Evolutionary conservation across 2,329 filamentous ascomycete genomes (phyloP), one percentile per base, ranked within the genome.

Genomic region (Sarocladium strictum): DNA sequence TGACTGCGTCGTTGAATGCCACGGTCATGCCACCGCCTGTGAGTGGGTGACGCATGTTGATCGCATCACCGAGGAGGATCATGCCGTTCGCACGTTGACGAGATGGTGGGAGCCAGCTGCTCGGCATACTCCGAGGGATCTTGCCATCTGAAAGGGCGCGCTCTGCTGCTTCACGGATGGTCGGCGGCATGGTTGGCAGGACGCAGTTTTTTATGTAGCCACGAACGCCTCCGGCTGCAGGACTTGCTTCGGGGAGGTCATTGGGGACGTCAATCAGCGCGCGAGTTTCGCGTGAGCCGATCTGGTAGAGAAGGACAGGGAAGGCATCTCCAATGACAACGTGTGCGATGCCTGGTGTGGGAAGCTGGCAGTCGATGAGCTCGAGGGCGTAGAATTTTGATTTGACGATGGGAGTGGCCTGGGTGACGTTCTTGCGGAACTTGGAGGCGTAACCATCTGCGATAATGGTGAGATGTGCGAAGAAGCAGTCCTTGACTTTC

Each of bases 11-110:
- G 72, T 93, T 96, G 70, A 99, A 88, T 1, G 90, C 94, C 1
- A 97, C 94, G 0, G 93, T 97, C 94, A 99, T 99, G 63, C 94
- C 94, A 60, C 94, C 94, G 53, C 94, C 94, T 0, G 94, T 99
- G 12, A 99, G 79, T 1, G 94, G 94, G 72, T 99, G 94, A n/a
- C 94, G 89, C 94, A 99, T 99, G 76, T 99, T 99, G 79, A 96
- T 86, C 14, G 94, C 93, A 68, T 99, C 94, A 56, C 94, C 94
- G 9, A 97, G 79, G 33, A 99, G 76, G 50, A 96, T 78, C 57
- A 96, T 80, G 65, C 89, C 87, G 45, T 70, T 71, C 43, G 65
- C 57, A 3, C 64, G 64, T 57, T 87, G 88, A 43, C 72, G 73
- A 1, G 84, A 80, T 0, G 94, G 84, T 4, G 94, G 92, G 2